phyloP scores from a whole-genome alignment of 306 rosid species.

The Alnus glutinosa region DNA sequence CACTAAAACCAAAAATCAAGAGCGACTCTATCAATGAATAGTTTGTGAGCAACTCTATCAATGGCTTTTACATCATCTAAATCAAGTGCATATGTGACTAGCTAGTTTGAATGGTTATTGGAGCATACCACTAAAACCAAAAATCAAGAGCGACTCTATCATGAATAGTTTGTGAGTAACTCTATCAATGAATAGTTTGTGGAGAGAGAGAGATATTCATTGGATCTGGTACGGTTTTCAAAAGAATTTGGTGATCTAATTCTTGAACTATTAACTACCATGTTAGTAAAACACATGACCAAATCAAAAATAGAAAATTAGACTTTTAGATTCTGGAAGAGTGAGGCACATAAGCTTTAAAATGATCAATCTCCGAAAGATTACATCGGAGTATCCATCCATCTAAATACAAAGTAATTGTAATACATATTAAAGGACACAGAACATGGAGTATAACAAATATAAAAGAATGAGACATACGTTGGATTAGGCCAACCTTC shows the following conservation, averaged over 20 bases:
- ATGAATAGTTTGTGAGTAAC: no score
- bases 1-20: neutral
- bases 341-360: constrained; percentile 5
- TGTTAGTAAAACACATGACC: neutral
- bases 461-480: constrained; percentile 62
- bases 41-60: neutral
- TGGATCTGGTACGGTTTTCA: neutral
- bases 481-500: constrained; percentile 99
- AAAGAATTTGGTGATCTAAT: neutral
- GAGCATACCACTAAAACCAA: neutral
- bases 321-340: neutral
- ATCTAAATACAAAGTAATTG: neutral
- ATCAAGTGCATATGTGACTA: neutral
- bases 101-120: neutral
- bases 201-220: neutral
- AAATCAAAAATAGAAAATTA: neutral
- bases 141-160: neutral
- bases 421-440: neutral
- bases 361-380: constrained; percentile 4
- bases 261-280: neutral
- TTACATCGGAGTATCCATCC: constrained; percentile 7
- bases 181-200: neutral
- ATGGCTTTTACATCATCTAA: neutral
- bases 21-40: neutral
- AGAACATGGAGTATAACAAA: constrained; percentile 3